phyloP scores from a whole-genome alignment of 495 filamentous ascomycete genomes.

The Talaromyces proteolyticus region DNA sequence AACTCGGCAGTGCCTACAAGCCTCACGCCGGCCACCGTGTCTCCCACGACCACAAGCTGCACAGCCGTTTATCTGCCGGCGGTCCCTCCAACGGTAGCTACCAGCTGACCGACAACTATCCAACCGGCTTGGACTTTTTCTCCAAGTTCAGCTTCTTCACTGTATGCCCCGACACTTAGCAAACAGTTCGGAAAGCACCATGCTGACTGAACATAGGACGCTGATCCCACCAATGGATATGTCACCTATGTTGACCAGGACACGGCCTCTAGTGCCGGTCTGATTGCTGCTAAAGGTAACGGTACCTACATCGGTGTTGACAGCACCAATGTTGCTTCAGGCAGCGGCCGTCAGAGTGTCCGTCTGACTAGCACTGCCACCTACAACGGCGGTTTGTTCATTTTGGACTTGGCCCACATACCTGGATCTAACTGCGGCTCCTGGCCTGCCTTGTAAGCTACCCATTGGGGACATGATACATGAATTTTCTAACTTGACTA shows the following conservation, averaged over 20 bases:
- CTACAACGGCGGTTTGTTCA: conserved; percentile 50
- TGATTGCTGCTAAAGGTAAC: conserved; percentile 46
- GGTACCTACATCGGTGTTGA: conserved; percentile 42
- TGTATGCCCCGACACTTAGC: conserved; percentile 26
- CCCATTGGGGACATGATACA: conserved; percentile 4
- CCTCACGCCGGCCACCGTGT: not conserved
- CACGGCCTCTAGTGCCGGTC: conserved; percentile 42
- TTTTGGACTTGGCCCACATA: conserved; percentile 55
- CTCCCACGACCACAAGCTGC: not conserved
- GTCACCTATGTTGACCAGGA: conserved; percentile 53
- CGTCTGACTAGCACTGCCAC: conserved; percentile 47
- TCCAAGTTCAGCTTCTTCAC: conserved; percentile 49
- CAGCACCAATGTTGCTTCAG: conserved; percentile 21
- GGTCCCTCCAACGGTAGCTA: conserved; percentile 33
- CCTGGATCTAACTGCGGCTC: conserved; percentile 48
- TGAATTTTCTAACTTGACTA: conserved; percentile 5
- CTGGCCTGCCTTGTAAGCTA: conserved; percentile 57
- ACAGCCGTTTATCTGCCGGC: not conserved
- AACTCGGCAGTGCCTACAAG: conserved; percentile 30
- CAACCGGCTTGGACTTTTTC: conserved; percentile 35
- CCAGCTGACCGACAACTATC: conserved; percentile 41
- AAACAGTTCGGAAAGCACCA: too few relatives aligned
- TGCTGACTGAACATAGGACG: too few relatives aligned
- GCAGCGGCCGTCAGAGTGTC: conserved; percentile 52
- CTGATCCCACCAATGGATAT: conserved; percentile 66